Base-by-base conservation (phyloP, 2,329 filamentous ascomycete genomes). In the Aspergillus quadrilineatus region DNA sequence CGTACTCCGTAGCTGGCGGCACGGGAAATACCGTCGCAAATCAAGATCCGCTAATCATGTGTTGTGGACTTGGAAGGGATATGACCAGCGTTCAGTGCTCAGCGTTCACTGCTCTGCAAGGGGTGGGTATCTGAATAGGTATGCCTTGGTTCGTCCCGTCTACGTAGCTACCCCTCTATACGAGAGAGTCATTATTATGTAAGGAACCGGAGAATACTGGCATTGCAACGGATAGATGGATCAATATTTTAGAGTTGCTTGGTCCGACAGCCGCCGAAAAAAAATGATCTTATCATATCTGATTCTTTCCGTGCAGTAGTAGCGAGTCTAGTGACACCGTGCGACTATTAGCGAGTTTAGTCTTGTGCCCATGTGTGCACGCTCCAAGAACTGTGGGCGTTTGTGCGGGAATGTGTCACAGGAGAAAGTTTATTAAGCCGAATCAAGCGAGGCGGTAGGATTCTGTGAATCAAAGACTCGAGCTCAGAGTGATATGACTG, bases 231-330 rank as follows among this genome's bases (percentile, higher is more conserved):
- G n/a, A n/a, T 39, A 39, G 28, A 15, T 32, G 14, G 30, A 15
- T 28, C n/a, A 14, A n/a, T 14, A 15, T 39, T 14, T 36, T 36
- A 30, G 41, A 37, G 3, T 52, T 28, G 30, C 30, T 36, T 50
- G 10, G 22, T n/a, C 45, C 30, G 26, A 51, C 29, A 26, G 12
- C 36, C 12, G 36, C 36, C 12, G 36, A 28, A 28, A 28, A 28
- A 28, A 28, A 39, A 14, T 58, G 58, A 65, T 64, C 61, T 66
- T 65, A 66, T 65, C 62, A 65, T 65, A 63, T 65, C 63, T 61
- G 62, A 65, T 65, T 59, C 41, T 58, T 28, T 46, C 49, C 50
- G 10, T 39, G 36, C 36, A 39, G 36, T 28, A 28, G 26, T 28
- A 28, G 26, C 26, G 36, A n/a, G 53, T 2, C 44, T 42, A 36